These are phyloP conservation scores for Ustulina deusta DNA, from an alignment of 2,329 filamentous ascomycete genomes.

Conservation along the genomic window DNA sequence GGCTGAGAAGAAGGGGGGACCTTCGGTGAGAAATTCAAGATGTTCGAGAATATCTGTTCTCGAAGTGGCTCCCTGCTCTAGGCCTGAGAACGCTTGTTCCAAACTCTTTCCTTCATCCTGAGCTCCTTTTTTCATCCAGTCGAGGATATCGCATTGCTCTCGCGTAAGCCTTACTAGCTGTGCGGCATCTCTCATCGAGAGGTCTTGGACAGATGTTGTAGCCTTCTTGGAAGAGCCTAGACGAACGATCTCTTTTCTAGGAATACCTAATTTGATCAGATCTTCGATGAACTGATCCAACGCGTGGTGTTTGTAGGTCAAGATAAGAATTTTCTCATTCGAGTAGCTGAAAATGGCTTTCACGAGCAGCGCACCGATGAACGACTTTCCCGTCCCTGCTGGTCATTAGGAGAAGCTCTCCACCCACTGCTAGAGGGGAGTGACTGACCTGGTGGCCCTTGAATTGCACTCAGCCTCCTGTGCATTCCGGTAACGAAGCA, in stretches of 20 bases:
- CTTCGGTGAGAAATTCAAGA: constrained; percentile 51
- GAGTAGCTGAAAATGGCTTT: constrained; percentile 64
- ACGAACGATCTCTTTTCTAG: constrained; percentile 63
- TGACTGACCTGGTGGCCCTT: constrained; percentile 75
- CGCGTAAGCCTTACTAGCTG: constrained; percentile 53
- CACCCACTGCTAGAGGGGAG: background rate
- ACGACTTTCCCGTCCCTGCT: constrained; percentile 78
- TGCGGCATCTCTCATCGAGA: constrained; percentile 48
- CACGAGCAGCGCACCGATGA: constrained; percentile 72
- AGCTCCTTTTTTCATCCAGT: constrained; percentile 51
- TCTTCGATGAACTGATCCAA: constrained; percentile 74
- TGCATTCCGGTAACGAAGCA: constrained; percentile 67
- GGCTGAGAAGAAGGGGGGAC: constrained; percentile 65
- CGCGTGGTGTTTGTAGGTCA: constrained; percentile 75
- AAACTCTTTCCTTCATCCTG: constrained; percentile 42
- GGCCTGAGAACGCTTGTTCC: constrained; percentile 38
- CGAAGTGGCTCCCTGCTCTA: constrained; percentile 29
- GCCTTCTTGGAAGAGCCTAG: constrained; percentile 60
- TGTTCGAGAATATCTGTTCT: constrained; percentile 53
- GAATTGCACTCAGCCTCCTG: constrained; percentile 69
- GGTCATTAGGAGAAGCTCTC: background rate
- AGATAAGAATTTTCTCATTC: constrained; percentile 65
- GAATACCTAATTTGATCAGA: constrained; percentile 68
- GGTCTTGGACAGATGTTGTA: constrained; percentile 54
- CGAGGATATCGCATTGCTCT: constrained; percentile 14